Conservation (phyloP, 176 grass and related monocot genomes). For the Bolboschoenus planiculmis region DNA sequence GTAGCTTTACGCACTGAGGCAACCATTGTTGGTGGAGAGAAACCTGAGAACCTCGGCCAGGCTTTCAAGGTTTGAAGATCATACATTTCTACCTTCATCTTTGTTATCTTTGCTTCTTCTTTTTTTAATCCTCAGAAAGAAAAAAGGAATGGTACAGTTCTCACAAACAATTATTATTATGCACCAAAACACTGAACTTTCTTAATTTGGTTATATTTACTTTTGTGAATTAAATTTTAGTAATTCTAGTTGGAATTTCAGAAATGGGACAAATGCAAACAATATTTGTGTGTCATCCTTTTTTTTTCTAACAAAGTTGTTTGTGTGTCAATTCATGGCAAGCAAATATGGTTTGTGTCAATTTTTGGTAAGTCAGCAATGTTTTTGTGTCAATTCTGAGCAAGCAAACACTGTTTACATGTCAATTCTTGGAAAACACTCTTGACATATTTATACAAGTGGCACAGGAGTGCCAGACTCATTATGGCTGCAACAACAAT, state of each 20-base stretch:
- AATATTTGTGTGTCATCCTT: neutral
- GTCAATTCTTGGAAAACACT: neutral
- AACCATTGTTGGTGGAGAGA: slow-evolving; percentile 57
- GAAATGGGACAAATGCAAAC: neutral
- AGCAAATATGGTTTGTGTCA: neutral
- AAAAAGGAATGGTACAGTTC: neutral
- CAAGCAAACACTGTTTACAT: neutral
- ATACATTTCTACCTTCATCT: neutral
- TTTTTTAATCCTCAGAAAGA: neutral
- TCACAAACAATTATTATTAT: neutral
- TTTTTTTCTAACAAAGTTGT: neutral
- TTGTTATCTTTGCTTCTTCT: neutral
- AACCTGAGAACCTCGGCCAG: slow-evolving; percentile 69
- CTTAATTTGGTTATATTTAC: neutral
- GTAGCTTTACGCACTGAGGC: slow-evolving; percentile 90
- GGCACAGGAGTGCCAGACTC: too few species aligned
- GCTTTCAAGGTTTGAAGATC: slow-evolving; percentile 63
- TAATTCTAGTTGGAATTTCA: neutral
- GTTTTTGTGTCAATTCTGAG: neutral
- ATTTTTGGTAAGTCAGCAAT: neutral
- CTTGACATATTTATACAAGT: too few species aligned
- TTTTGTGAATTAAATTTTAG: neutral
- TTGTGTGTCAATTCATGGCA: neutral
- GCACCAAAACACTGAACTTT: neutral
- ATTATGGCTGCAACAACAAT: too few species aligned